phyloP scores from a whole-genome alignment of 1,284 basidiomycete genomes.

The Earliella scabrosa region DNA sequence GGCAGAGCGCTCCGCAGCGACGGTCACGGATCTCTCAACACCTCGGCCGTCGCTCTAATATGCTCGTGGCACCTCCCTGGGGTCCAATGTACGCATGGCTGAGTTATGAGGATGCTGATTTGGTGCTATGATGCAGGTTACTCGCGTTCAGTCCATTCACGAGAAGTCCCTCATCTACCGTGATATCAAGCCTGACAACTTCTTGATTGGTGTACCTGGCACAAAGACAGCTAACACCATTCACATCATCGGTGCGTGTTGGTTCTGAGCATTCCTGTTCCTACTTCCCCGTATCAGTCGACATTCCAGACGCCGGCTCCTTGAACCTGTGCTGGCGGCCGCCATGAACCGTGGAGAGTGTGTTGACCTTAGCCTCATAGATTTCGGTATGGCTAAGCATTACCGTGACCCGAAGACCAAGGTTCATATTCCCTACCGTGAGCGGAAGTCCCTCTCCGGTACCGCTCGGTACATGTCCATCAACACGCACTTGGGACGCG shows the following conservation, averaged over 20 bases:
- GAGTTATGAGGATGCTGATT: constrained; percentile 2
- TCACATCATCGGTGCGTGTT: constrained; percentile 82
- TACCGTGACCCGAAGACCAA: constrained; percentile 99
- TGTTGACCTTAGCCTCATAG: too few species aligned
- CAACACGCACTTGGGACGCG: constrained; percentile 96
- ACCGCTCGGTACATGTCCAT: constrained; percentile 99
- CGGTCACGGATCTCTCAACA: too few species aligned
- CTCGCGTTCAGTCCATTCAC: constrained; percentile 96
- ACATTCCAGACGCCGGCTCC: too few species aligned
- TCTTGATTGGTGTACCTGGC: constrained; percentile 93
- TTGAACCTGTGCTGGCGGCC: too few species aligned
- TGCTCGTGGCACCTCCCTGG: too few species aligned
- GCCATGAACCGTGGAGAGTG: too few species aligned
- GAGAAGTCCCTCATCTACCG: constrained; percentile 99
- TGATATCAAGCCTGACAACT: constrained; percentile 99
- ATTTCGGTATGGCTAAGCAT: constrained; percentile 99
- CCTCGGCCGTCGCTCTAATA: too few species aligned
- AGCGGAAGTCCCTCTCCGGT: constrained; percentile 97
- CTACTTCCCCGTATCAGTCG: too few species aligned
- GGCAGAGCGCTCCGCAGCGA: constrained; percentile 11
- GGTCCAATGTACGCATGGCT: too few species aligned
- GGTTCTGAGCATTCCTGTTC: too few species aligned
- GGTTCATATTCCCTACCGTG: constrained; percentile 97
- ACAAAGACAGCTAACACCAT: constrained; percentile 91
- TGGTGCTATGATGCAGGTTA: constrained; percentile 63